These are phyloP conservation scores for Phoenix dactylifera DNA, from an alignment of 176 grass and related monocot genomes.

Conservation along the genomic window DNA sequence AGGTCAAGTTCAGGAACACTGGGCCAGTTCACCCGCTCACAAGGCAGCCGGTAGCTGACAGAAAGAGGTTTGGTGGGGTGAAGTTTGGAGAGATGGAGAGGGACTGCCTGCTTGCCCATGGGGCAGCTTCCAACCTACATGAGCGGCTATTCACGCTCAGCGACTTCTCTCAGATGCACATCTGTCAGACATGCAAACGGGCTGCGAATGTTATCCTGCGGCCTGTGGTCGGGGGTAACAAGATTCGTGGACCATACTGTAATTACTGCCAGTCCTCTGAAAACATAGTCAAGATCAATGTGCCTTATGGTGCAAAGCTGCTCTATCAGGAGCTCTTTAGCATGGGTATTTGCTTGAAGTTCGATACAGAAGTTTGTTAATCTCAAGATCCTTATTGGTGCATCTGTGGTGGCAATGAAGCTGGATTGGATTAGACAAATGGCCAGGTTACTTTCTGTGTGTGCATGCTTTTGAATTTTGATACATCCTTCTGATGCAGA, in stretches of 20 bases:
- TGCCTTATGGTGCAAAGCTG: constrained; percentile 81
- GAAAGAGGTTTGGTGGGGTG: constrained; percentile 82
- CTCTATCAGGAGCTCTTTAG: constrained; percentile 92
- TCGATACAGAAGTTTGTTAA: constrained; percentile 64
- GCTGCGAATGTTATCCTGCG: constrained; percentile 73
- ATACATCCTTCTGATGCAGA: no score
- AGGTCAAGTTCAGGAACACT: constrained; percentile 94
- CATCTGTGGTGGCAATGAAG: no score
- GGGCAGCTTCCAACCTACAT: constrained; percentile 74
- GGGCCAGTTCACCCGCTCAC: constrained; percentile 88
- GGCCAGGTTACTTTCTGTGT: no score
- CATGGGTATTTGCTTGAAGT: constrained; percentile 91
- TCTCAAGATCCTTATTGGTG: neutral
- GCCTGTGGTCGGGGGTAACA: constrained; percentile 34
- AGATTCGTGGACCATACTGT: constrained; percentile 70
- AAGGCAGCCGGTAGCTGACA: constrained; percentile 66
- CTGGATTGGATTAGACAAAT: no score
- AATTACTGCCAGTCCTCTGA: constrained; percentile 58
- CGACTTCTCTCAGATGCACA: constrained; percentile 74
- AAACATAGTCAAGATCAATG: constrained; percentile 58
- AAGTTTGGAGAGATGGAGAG: constrained; percentile 97
- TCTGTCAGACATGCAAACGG: constrained; percentile 54
- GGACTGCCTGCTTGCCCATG: constrained; percentile 85
- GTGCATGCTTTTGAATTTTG: no score
- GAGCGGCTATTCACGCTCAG: constrained; percentile 80